Evolutionary conservation across 768 basidiomycete species (phyloP).

Genomic region (Xerocomus potaroensis): DNA sequence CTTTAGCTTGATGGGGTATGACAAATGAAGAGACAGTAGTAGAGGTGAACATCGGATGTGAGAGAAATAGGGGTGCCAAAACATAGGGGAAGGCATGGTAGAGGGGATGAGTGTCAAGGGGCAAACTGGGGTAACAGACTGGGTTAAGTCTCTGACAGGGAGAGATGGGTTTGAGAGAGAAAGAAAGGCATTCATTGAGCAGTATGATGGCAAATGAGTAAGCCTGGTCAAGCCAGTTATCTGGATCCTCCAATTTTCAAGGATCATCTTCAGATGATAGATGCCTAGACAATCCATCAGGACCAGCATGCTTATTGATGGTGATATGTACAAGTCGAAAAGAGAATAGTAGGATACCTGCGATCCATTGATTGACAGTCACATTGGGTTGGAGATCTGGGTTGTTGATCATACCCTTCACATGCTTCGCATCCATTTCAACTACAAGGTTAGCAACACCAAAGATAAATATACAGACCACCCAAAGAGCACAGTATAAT

Average conservation of each 20-base stretch:
- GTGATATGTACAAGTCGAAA: neutral
- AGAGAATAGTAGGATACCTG: neutral
- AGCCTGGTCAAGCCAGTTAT: too few relatives aligned
- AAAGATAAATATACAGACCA: conserved; percentile 19
- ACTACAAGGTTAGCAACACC: conserved; percentile 25
- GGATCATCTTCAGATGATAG: neutral
- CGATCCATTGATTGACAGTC: neutral
- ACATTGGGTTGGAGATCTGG: neutral
- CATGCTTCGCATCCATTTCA: too few relatives aligned
- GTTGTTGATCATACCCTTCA: conserved; percentile 8
- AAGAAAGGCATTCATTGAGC: neutral
- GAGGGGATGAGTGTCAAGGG: too few relatives aligned
- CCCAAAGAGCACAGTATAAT: conserved; percentile 19
- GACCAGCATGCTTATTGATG: neutral
- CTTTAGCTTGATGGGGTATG: too few relatives aligned
- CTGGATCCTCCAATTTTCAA: neutral
- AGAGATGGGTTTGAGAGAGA: neutral
- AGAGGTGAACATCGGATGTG: too few relatives aligned
- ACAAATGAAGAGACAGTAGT: too few relatives aligned
- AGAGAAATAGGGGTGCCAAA: too few relatives aligned
- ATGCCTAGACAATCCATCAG: neutral
- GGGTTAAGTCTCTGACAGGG: too few relatives aligned
- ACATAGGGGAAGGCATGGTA: too few relatives aligned
- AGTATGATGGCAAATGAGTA: neutral
- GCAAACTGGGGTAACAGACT: too few relatives aligned